phyloP scores from a whole-genome alignment of 2,329 filamentous ascomycete genomes.

The Phaeoacremonium minimum region DNA sequence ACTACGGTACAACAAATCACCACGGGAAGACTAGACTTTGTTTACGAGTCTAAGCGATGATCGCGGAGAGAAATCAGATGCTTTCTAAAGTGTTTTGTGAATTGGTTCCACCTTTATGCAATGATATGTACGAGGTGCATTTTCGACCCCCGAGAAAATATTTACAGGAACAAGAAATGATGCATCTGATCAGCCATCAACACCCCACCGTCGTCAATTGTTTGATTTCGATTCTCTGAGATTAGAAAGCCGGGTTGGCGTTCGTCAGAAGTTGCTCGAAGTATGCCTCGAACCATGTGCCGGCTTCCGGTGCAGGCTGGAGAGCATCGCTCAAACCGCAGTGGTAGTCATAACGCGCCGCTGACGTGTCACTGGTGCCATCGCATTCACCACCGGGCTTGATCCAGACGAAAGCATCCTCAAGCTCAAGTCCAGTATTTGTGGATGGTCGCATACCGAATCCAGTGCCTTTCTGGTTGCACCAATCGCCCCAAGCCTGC shows the following conservation, averaged over 20 bases:
- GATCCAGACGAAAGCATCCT: slow-evolving; percentile 67
- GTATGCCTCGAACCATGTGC: slow-evolving; percentile 62
- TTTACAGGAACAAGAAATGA: slow-evolving; percentile 2
- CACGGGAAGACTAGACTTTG: slow-evolving; percentile 21
- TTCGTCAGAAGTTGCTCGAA: slow-evolving; percentile 53
- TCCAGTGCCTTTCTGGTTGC: slow-evolving; percentile 59
- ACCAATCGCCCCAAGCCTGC: slow-evolving; percentile 62
- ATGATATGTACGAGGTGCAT: too few relatives aligned
- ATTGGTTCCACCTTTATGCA: too few relatives aligned
- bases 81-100: too few relatives aligned
- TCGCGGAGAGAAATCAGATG: too few relatives aligned
- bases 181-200: background rate
- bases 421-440: slow-evolving; percentile 53
- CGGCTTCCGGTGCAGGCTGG: slow-evolving; percentile 65
- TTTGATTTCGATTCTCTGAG: background rate
- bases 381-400: slow-evolving; percentile 62
- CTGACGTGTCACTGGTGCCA: slow-evolving; percentile 40
- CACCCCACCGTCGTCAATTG: background rate
- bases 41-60: too few relatives aligned
- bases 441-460: slow-evolving; percentile 61
- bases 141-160: slow-evolving; percentile 1
- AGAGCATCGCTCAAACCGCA: slow-evolving; percentile 50
- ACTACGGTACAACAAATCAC: slow-evolving; percentile 24
- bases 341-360: slow-evolving; percentile 47
- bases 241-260: slow-evolving; percentile 47